phyloP scores from a whole-genome alignment of 148 eudicot genomes.

The Rhododendron ferrugineum region DNA sequence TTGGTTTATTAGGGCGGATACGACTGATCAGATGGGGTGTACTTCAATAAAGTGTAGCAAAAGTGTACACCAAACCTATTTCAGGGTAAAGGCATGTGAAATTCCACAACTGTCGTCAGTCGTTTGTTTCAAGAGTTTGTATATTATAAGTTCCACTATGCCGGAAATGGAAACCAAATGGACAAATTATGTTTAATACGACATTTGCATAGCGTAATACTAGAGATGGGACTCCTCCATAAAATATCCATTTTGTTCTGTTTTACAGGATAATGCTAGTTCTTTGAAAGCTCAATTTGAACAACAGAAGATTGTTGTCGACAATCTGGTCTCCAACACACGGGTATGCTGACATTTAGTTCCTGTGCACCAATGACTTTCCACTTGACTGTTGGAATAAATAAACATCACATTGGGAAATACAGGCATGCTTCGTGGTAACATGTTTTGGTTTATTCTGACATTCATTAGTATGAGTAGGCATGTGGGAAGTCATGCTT shows the following conservation, averaged over 20 bases:
- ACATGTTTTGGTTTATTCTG: not conserved
- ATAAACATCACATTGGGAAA: not conserved
- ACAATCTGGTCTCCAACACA: constrained; percentile 82
- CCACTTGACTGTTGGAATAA: not conserved
- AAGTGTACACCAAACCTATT: not conserved
- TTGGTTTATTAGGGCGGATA: not conserved
- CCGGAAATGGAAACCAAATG: not conserved
- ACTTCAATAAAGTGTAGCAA: not conserved
- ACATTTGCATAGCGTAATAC: not conserved
- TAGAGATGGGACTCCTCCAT: not conserved
- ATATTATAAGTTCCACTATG: not conserved
- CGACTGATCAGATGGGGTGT: too few relatives aligned
- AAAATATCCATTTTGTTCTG: not conserved
- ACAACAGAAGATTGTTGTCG: constrained; percentile 75
- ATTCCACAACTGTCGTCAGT: not conserved
- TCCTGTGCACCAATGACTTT: not conserved
- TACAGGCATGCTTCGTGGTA: not conserved
- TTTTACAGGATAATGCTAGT: constrained; percentile 68
- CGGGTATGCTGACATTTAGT: constrained; percentile 33
- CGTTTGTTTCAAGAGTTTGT: not conserved
- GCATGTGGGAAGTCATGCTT: not conserved
- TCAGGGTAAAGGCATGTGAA: not conserved
- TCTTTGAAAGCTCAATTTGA: constrained; percentile 76
- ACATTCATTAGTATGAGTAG: not conserved
- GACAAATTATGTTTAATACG: not conserved